Percentiles rank a stretch among this genome's conserved stretches.
Conservation (phyloP, 768 basidiomycete genomes). For the Fomitopsis serialis region DNA sequence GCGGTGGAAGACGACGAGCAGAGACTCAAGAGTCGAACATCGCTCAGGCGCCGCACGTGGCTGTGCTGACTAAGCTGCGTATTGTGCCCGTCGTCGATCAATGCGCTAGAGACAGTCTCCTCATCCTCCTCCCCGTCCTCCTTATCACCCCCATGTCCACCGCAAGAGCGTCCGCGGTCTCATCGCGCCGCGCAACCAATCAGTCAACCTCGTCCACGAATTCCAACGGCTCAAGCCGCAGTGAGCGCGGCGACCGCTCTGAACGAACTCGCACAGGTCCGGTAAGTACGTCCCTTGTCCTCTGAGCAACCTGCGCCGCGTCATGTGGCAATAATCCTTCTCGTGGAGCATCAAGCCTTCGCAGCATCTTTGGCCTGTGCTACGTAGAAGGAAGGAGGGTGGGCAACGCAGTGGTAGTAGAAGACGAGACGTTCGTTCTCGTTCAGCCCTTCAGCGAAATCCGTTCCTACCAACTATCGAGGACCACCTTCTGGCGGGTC, state of each 20-base stretch:
- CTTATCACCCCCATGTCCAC: neutral
- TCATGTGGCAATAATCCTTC: neutral
- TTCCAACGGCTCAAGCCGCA: slow-evolving; percentile 11
- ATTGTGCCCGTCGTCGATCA: too few species aligned
- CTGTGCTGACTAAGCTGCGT: too few species aligned
- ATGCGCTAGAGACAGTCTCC: neutral
- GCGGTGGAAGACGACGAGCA: slow-evolving; percentile 5
- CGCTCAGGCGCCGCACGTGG: too few species aligned
- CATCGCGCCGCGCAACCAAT: slow-evolving; percentile 15
- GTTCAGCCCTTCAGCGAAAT: too few species aligned
- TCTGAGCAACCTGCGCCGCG: neutral
- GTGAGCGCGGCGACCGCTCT: slow-evolving; percentile 12
- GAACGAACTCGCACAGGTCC: slow-evolving; percentile 10
- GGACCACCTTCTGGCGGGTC: too few species aligned
- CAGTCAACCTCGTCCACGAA: slow-evolving; percentile 3
- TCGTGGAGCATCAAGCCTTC: too few species aligned
- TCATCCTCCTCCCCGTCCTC: neutral
- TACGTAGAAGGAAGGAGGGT: too few species aligned
- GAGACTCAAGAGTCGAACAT: too few species aligned
- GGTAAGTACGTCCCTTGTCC: slow-evolving; percentile 6
- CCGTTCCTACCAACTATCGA: too few species aligned
- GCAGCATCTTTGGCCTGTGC: too few species aligned
- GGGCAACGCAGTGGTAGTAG: too few species aligned
- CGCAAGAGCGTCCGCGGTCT: neutral
- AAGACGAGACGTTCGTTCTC: too few species aligned